phyloP scores from a whole-genome alignment of 495 filamentous ascomycete species.

The Neurospora sp. region DNA sequence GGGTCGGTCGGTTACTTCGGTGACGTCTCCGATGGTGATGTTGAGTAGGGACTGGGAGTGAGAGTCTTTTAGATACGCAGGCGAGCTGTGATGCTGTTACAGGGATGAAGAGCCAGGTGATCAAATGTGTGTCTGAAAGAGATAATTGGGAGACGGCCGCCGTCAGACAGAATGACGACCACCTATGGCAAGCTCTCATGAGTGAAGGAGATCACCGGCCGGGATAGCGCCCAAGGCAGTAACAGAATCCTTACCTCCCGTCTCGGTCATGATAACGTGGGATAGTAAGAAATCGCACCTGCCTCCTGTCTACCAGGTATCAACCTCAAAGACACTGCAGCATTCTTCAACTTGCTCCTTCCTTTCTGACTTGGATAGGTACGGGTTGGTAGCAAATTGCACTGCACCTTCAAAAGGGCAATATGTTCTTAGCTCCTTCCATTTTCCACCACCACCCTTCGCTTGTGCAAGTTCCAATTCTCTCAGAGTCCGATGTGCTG shows the following conservation, averaged over 20 bases:
- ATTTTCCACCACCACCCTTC: background rate
- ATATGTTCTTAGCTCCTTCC: background rate
- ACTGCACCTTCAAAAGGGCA: too few relatives aligned
- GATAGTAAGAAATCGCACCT: background rate
- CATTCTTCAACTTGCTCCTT: background rate
- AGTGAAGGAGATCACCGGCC: background rate
- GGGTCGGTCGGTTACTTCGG: background rate
- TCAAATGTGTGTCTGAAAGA: too few relatives aligned
- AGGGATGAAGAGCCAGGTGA: background rate
- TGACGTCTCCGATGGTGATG: background rate
- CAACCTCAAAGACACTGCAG: background rate
- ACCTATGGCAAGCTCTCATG: background rate
- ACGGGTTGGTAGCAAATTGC: too few relatives aligned
- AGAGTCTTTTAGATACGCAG: too few relatives aligned
- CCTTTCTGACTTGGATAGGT: background rate
- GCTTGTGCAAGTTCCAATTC: background rate
- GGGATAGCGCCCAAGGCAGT: background rate
- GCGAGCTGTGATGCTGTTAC: background rate
- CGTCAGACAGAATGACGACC: too few relatives aligned
- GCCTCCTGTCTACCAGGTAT: background rate
- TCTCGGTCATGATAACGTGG: background rate
- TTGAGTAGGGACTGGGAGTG: background rate
- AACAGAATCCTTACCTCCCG: background rate
- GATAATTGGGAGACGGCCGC: too few relatives aligned
- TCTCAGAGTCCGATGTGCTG: background rate